Evolutionary conservation across 2,329 filamentous ascomycete species (phyloP).

Genomic region (Penicillium sp.): DNA sequence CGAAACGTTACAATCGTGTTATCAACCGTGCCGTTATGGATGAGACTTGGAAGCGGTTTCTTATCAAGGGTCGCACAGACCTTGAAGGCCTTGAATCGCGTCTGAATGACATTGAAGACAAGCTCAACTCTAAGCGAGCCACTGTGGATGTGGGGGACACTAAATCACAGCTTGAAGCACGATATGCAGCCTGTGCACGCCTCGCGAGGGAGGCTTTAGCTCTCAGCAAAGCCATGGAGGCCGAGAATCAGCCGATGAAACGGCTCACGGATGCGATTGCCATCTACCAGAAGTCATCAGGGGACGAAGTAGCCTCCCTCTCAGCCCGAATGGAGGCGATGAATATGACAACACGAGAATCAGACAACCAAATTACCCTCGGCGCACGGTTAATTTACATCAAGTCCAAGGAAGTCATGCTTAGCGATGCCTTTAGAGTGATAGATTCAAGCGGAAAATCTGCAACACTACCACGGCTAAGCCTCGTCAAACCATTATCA

Average conservation of each 20-base stretch:
- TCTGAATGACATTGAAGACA: slow-evolving; percentile 3
- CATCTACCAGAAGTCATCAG: not conserved
- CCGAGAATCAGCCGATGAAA: slow-evolving; percentile 10
- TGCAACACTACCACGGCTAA: not conserved
- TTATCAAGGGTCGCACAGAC: slow-evolving; percentile 5
- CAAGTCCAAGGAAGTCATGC: not conserved
- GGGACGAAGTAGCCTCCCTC: not conserved
- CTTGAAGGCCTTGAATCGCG: slow-evolving; percentile 5
- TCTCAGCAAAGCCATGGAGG: slow-evolving; percentile 1
- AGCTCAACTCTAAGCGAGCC: not conserved
- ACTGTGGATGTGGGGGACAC: no score
- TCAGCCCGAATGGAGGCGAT: not conserved
- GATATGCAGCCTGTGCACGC: not conserved
- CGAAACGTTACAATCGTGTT: slow-evolving; percentile 13
- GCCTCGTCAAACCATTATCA: not conserved
- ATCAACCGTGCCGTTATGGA: slow-evolving; percentile 14
- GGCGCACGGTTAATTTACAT: slow-evolving; percentile 4
- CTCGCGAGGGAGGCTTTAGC: not conserved
- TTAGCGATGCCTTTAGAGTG: not conserved
- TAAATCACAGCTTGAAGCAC: no score
- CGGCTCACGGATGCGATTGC: slow-evolving; percentile 10
- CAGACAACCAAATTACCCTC: slow-evolving; percentile 8
- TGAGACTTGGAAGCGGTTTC: slow-evolving; percentile 8
- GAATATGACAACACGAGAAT: slow-evolving; percentile 2
- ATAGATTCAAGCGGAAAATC: not conserved